Conservation (phyloP, 257 asterid species). For the Mitragyna speciosa region DNA sequence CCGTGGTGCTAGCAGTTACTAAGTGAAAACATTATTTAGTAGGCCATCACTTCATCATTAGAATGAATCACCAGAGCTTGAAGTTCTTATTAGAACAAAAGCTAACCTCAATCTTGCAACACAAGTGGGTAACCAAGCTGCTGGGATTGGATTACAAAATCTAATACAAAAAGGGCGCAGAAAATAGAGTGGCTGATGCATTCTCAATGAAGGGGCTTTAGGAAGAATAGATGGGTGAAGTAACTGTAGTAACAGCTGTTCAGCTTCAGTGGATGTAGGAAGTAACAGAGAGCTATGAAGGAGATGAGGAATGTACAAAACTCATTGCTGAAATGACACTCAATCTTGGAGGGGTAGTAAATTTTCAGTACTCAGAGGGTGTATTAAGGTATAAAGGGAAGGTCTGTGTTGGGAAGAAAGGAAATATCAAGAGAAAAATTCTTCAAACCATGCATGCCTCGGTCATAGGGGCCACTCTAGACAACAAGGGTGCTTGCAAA, state of each 20-base stretch:
- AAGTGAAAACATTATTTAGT: constrained; percentile 13
- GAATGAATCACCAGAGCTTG: constrained; percentile 5
- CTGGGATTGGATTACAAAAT: neutral
- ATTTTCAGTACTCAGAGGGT: too few relatives aligned
- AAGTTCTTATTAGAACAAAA: constrained; percentile 18
- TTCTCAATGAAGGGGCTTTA: neutral
- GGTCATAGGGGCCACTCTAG: neutral
- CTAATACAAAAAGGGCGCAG: neutral
- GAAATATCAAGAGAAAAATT: too few relatives aligned
- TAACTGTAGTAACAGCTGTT: neutral
- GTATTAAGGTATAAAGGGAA: too few relatives aligned
- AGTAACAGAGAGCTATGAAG: too few relatives aligned
- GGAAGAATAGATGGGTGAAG: too few relatives aligned
- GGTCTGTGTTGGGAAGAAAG: neutral
- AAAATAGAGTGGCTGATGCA: constrained; percentile 13
- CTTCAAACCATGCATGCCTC: neutral
- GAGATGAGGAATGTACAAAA: neutral
- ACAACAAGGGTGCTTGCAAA: neutral
- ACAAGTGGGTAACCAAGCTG: neutral
- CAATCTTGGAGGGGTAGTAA: too few relatives aligned
- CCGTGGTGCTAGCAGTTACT: neutral
- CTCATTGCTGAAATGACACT: too few relatives aligned
- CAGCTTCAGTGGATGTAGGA: neutral
- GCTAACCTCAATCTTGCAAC: neutral
- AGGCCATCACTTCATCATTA: neutral